These are phyloP conservation scores for Pichia sp. DNA, from an alignment of 1,139 yeast species.

Conservation along the genomic window DNA sequence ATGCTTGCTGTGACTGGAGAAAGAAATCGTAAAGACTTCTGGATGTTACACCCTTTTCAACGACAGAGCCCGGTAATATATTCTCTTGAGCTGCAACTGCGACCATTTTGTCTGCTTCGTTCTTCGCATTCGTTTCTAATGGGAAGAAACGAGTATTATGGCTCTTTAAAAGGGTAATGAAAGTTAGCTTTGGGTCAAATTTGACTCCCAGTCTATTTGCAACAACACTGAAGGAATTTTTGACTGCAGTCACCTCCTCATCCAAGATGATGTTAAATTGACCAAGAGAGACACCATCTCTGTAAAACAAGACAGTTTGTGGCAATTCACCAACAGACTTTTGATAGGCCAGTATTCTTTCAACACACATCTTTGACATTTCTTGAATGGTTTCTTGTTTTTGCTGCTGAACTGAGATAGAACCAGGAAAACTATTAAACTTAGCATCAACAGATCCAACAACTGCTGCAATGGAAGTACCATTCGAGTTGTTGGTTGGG, in stretches of 20 bases:
- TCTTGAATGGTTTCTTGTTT: constrained; percentile 28
- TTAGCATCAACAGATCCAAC: constrained; percentile 30
- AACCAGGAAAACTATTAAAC: constrained; percentile 30
- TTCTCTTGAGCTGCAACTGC: constrained; percentile 26
- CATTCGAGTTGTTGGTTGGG: constrained; percentile 27
- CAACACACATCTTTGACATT: constrained; percentile 27
- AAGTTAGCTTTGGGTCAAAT: constrained; percentile 30
- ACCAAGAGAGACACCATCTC: constrained; percentile 34
- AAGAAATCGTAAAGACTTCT: constrained; percentile 31
- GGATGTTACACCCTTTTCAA: constrained; percentile 32
- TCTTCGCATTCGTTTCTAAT: constrained; percentile 26
- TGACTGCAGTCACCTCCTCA: constrained; percentile 29
- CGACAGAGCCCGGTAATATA: constrained; percentile 30
- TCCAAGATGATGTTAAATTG: constrained; percentile 30
- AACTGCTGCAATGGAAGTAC: constrained; percentile 30
- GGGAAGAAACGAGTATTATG: constrained; percentile 33
- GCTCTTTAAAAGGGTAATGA: constrained; percentile 27
- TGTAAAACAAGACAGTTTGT: constrained; percentile 28
- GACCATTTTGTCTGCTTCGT: constrained; percentile 19
- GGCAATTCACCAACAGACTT: constrained; percentile 27
- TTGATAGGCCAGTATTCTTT: constrained; percentile 25
- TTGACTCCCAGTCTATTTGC: constrained; percentile 17
- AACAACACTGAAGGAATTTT: constrained; percentile 23
- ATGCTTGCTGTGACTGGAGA: constrained; percentile 31
- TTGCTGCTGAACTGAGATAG: constrained; percentile 28